Evolutionary conservation across 345 rosid species (phyloP), one percentile per base, ranked within the genome.

Genomic region (Moringa oleifera): DNA sequence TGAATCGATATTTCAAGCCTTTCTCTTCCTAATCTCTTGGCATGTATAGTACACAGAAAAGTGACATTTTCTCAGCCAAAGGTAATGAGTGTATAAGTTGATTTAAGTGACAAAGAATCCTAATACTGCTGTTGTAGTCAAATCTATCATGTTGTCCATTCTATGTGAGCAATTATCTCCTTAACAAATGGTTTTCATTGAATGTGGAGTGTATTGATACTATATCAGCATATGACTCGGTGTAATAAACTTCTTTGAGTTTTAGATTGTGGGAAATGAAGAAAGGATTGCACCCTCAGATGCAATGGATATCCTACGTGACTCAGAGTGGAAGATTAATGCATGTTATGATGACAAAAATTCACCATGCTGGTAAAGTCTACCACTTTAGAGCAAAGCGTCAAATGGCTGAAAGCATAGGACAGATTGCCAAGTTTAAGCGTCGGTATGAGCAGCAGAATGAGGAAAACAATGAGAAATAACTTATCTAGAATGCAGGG

Each of bases 281-380:
- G 97, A 93, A 93, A 69, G 97, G 98, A 55, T 12, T 83, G 66
- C 97, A 94, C 77, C 99, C 95, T 68, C 97, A 88, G 78, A 71
- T 86, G 95, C 99, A 88, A 66, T 94, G 97, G 95, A 83, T 93
- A 73, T 90, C 98, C 5, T 93, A 88, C 52, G 96, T 88, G 63
- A 90, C 96, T 18, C 94, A 85, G 68, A 88, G 92, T 25, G 97
- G 98, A 65, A 74, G 98, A 73, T 66, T 90, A 84, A 86, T 93
- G 77, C 72, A 88, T 36, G 88, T 88, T 21, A 86, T 82, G 92
- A 90, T 93, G 98, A 88, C 97, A 52, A 79, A 85, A 71, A 84
- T 93, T 69, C 94, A 86, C 63, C 77, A 84, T 63, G 90, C 68
- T 24, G 97, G 92, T 45, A 85, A 82, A 81, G 97, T 90, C 25